Base-by-base conservation (phyloP, 2,329 filamentous ascomycete species). In the Botrytis galanthina region DNA sequence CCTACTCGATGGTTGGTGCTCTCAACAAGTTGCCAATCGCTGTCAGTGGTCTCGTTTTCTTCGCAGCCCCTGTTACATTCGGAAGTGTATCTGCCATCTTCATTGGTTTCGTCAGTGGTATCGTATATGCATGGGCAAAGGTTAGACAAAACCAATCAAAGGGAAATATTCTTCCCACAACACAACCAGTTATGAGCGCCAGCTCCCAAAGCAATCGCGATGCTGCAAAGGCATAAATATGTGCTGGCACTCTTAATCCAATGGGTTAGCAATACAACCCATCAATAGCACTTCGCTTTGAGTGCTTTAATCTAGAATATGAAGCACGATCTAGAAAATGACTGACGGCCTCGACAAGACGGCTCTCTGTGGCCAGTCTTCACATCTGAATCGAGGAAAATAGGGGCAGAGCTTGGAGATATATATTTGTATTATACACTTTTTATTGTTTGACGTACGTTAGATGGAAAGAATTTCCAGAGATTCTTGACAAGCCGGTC, bases 1-100 rank as follows among this genome's bases (percentile, higher is more conserved):
- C 96, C 3, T 99, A 98, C 86, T 97, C 93, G 44, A 98, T 99
- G 95, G 96, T 98, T 73, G 96, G 96, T 75, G 94, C 95, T 29
- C 87, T 99, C 80, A 99, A 99, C 88, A 99, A 99, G 87, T 91
- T 99, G 46, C 96, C 96, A 60, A 95, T 99, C 78, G 96, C 96
- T 72, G 83, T 99, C 77, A 95, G 92, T 76, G 96, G 96, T 42
- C 88, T 99, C 59, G 84, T 99, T 79, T 99, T 99, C 88, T 99
- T 99, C 84, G 90, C 96, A 75, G 95, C 95, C 0, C 95, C 96
- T 0, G 92, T 97, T 78, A 98, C 96, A 0, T 88, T 98, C 75
- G 94, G 94, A 78, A 96, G 93, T 81, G 93, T 97, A 18, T 93
- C 93, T 35, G 96, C 96, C 78, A 98, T 99, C 80, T 87, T 91